Percentiles rank a stretch among this genome's conserved stretches.
phyloP scores from a whole-genome alignment of 116 monocot species.

The Cymodocea nodosa region DNA sequence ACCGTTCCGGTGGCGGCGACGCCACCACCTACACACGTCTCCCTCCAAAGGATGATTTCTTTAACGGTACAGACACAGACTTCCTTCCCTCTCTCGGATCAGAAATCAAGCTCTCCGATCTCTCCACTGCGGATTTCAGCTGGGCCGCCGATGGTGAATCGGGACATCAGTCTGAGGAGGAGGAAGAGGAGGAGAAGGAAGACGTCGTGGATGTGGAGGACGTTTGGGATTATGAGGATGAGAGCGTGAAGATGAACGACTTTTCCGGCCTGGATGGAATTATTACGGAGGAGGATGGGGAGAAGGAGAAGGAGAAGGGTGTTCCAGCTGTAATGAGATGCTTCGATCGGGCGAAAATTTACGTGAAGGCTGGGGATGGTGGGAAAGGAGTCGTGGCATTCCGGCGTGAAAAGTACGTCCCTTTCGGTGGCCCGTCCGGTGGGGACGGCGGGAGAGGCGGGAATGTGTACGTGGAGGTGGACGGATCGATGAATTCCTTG shows the following conservation, averaged over 20 bases:
- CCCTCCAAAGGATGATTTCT: slow-evolving; percentile 48
- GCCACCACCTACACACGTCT: slow-evolving; percentile 79
- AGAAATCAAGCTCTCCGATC: slow-evolving; percentile 42
- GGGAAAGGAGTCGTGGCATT: slow-evolving; percentile 93
- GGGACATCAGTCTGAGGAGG: slow-evolving; percentile 20
- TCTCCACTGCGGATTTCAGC: slow-evolving; percentile 1
- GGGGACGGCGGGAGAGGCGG: slow-evolving; percentile 92
- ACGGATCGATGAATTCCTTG: slow-evolving; percentile 82
- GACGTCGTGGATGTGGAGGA: too few relatives aligned
- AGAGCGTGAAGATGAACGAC: not conserved
- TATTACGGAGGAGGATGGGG: slow-evolving; percentile 15
- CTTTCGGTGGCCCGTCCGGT: slow-evolving; percentile 87
- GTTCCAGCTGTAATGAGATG: slow-evolving; percentile 95
- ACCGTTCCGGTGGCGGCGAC: slow-evolving; percentile 15
- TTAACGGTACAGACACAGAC: not conserved
- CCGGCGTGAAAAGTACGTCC: slow-evolving; percentile 83
- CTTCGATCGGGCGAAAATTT: slow-evolving; percentile 86
- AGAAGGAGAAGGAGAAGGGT: slow-evolving; percentile 75
- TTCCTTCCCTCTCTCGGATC: not conserved
- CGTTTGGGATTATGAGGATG: not conserved
- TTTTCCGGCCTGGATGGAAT: not conserved
- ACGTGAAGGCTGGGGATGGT: slow-evolving; percentile 78
- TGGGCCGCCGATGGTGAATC: slow-evolving; percentile 9
- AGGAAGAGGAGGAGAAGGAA: too few relatives aligned
- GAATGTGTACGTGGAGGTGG: slow-evolving; percentile 77